These are phyloP conservation scores for Globisporangium barbulae DNA, from an alignment of 352 stramenopile genomes.

Conservation along the genomic window DNA sequence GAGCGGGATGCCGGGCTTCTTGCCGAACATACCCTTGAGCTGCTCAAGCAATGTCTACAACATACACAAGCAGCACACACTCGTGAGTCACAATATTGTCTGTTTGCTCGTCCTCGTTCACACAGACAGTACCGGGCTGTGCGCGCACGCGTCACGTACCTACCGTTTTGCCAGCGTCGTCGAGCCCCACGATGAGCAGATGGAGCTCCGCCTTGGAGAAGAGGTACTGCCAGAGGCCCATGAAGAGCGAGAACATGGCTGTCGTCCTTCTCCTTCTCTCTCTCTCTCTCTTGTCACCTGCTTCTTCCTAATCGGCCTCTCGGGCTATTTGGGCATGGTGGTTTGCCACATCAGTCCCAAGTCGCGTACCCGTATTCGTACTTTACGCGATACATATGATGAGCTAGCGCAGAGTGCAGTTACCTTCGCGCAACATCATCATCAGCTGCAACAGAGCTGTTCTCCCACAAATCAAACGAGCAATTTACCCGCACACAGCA, in stretches of 20 bases:
- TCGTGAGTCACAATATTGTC: not conserved
- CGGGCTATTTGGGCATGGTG: not conserved
- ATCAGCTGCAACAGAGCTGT: not conserved
- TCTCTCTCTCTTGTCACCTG: not conserved
- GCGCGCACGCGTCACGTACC: constrained; percentile 24
- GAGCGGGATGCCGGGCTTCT: constrained; percentile 86
- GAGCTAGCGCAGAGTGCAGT: not conserved
- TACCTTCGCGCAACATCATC: constrained; percentile 7
- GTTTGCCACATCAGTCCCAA: constrained; percentile 1
- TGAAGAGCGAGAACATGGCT: constrained; percentile 85
- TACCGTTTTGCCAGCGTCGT: constrained; percentile 92
- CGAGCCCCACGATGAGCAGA: constrained; percentile 90
- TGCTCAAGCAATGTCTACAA: constrained; percentile 85
- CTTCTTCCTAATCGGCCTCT: too few species aligned
- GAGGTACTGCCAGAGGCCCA: constrained; percentile 78
- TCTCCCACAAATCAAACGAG: not conserved
- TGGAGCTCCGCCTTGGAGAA: constrained; percentile 88
- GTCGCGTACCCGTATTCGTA: not conserved
- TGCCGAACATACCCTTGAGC: constrained; percentile 89
- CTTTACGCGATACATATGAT: not conserved
- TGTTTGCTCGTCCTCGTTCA: not conserved
- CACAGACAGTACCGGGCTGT: not conserved
- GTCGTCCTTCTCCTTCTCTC: not conserved
- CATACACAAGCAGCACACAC: not conserved
- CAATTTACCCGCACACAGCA: constrained; percentile 16